A percentile compares a stretch with the other conserved stretches of the same genome.
phyloP scores from a whole-genome alignment of 306 rosid species.

The Castanospermum australe region DNA sequence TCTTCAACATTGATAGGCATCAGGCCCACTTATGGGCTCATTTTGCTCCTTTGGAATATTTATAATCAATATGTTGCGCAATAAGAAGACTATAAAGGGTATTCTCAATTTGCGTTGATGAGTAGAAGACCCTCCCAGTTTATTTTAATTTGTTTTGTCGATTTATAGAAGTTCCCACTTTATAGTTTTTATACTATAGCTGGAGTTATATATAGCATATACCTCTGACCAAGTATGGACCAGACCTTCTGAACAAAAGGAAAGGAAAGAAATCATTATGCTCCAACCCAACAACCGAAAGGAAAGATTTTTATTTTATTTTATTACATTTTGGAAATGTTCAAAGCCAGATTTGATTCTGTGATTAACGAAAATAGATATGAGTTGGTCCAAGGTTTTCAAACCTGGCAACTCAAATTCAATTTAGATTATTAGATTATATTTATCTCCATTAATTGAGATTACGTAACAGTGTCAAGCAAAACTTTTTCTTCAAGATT shows the following conservation, averaged over 20 bases:
- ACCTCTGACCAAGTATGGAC: background rate
- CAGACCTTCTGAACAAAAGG: background rate
- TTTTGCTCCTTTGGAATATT: too few species aligned
- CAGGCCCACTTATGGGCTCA: too few species aligned
- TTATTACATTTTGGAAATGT: background rate
- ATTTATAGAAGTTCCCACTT: background rate
- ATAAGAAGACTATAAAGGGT: background rate
- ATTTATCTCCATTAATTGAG: background rate
- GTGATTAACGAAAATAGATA: background rate
- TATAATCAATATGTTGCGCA: too few species aligned
- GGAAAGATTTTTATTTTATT: background rate
- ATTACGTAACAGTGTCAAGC: background rate
- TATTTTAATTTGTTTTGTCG: background rate
- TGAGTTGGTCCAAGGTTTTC: background rate
- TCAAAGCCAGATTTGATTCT: background rate
- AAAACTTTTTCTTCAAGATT: background rate
- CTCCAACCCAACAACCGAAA: background rate
- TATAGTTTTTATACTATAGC: background rate
- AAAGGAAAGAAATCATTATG: conserved; percentile 7
- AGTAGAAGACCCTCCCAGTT: background rate
- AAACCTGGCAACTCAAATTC: background rate
- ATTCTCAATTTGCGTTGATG: background rate
- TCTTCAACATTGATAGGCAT: too few species aligned
- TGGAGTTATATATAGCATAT: background rate
- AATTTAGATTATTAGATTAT: background rate